A percentile compares a stretch with the other conserved stretches of the same genome.
These are phyloP conservation scores for Luffa aegyptiaca DNA, from an alignment of 306 rosid genomes.

Conservation along the genomic window DNA sequence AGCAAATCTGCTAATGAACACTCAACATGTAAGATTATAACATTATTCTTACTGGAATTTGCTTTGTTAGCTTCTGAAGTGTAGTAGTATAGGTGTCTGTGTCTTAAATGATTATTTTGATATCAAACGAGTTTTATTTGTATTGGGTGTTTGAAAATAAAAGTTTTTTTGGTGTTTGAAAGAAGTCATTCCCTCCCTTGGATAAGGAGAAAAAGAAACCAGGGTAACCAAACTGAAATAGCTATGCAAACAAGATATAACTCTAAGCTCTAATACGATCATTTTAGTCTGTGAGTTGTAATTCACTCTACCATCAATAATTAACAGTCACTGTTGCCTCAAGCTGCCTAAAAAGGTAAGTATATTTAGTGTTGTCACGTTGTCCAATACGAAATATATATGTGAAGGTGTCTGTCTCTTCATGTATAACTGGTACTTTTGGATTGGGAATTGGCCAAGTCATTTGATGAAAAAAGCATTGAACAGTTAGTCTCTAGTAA, in stretches of 20 bases:
- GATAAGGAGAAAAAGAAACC: not conserved
- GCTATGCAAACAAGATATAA: not conserved
- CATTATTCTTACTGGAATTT: slow-evolving; percentile 3
- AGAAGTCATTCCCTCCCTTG: not conserved
- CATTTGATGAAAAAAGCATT: not conserved
- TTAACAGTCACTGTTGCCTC: not conserved
- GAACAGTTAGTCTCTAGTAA: not conserved
- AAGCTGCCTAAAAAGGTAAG: not conserved
- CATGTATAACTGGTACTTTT: not conserved
- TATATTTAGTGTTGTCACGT: not conserved
- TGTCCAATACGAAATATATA: not conserved
- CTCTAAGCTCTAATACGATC: not conserved
- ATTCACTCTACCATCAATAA: not conserved
- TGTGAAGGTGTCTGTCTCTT: not conserved
- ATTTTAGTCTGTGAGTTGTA: not conserved
- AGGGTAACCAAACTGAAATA: not conserved
- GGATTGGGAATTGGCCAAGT: not conserved
- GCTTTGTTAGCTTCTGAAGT: slow-evolving; percentile 9
- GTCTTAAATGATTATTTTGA: not conserved
- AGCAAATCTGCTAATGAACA: slow-evolving; percentile 89
- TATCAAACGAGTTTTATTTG: not conserved
- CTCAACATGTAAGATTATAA: slow-evolving; percentile 55
- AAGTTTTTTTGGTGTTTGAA: not conserved
- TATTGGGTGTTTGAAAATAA: not conserved
- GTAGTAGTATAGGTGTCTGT: not conserved